Percentiles rank a stretch among this genome's conserved stretches.
Conservation (phyloP, 2,329 filamentous ascomycete species). For the Colletotrichum tanaceti region DNA sequence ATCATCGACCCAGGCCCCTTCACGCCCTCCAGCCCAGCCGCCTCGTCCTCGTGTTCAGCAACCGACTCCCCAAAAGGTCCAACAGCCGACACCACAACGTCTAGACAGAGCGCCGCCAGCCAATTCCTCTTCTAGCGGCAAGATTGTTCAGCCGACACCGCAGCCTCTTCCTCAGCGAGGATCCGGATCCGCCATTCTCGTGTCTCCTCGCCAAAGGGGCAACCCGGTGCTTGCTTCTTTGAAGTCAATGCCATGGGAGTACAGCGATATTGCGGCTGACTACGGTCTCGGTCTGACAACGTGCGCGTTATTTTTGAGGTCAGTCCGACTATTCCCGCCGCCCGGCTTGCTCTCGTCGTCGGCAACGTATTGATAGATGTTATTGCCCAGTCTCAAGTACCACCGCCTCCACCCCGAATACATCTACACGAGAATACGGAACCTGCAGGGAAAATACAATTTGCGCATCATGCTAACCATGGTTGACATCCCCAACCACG, state of each 20-base stretch:
- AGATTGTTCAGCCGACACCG: constrained; percentile 87
- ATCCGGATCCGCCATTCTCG: constrained; percentile 82
- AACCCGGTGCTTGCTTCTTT: constrained; percentile 91
- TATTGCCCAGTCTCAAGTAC: constrained; percentile 79
- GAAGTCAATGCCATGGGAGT: constrained; percentile 90
- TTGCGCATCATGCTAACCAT: constrained; percentile 88
- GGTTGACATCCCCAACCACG: constrained; percentile 95
- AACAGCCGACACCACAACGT: constrained; percentile 65
- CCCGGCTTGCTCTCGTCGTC: background rate
- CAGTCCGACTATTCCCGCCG: constrained; percentile 10
- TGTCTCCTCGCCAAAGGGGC: constrained; percentile 92
- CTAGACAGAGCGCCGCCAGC: constrained; percentile 63
- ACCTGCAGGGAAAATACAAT: constrained; percentile 85
- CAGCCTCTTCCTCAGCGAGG: constrained; percentile 78
- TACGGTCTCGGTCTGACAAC: constrained; percentile 89
- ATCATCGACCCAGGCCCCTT: constrained; percentile 54
- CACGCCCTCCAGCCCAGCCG: constrained; percentile 42
- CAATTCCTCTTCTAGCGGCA: constrained; percentile 54
- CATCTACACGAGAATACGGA: constrained; percentile 91
- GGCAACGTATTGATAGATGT: background rate
- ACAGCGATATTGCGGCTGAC: constrained; percentile 95
- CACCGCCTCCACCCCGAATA: constrained; percentile 98
- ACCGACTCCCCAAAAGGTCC: constrained; percentile 51
- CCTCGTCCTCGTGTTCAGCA: constrained; percentile 51
- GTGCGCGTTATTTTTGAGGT: constrained; percentile 88